Evolutionary conservation across 345 rosid genomes (phyloP).

Genomic region (Ricinus communis): DNA sequence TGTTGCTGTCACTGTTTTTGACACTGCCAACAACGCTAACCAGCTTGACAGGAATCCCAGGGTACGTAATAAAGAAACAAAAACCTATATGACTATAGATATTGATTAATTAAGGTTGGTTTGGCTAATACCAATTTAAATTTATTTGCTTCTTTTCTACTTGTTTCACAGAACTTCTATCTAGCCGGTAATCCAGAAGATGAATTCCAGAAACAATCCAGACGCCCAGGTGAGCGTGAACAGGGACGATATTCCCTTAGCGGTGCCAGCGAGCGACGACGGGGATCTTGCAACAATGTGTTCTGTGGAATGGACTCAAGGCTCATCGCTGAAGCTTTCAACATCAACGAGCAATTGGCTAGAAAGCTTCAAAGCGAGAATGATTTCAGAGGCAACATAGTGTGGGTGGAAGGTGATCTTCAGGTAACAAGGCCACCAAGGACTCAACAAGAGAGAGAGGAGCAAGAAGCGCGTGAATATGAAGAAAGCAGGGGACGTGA

Average conservation of each 20-base stretch:
- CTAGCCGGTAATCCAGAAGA: conserved; percentile 69
- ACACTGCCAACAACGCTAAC: conserved; percentile 44
- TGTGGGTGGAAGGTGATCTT: conserved; percentile 53
- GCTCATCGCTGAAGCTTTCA: conserved; percentile 57
- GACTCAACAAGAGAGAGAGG: conserved; percentile 22
- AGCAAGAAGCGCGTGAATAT: conserved; percentile 21
- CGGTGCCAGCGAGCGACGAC: conserved; percentile 23
- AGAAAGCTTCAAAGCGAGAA: conserved; percentile 45
- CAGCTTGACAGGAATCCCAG: conserved; percentile 71
- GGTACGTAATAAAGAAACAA: too few relatives aligned
- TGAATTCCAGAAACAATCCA: conserved; percentile 18
- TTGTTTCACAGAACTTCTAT: conserved; percentile 48
- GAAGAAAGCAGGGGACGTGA: conserved; percentile 10
- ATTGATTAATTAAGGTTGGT: background rate
- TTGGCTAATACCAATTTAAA: background rate
- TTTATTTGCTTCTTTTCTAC: background rate
- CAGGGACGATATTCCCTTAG: conserved; percentile 1
- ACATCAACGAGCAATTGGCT: conserved; percentile 41
- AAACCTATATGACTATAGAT: too few relatives aligned
- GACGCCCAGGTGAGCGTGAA: background rate
- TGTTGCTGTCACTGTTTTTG: conserved; percentile 37
- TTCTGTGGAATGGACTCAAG: conserved; percentile 54
- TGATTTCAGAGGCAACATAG: conserved; percentile 58
- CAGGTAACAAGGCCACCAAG: conserved; percentile 30
- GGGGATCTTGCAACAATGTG: conserved; percentile 44